Base-by-base conservation (phyloP, 2,329 filamentous ascomycete species). In the Pseudogymnoascus sp. region DNA sequence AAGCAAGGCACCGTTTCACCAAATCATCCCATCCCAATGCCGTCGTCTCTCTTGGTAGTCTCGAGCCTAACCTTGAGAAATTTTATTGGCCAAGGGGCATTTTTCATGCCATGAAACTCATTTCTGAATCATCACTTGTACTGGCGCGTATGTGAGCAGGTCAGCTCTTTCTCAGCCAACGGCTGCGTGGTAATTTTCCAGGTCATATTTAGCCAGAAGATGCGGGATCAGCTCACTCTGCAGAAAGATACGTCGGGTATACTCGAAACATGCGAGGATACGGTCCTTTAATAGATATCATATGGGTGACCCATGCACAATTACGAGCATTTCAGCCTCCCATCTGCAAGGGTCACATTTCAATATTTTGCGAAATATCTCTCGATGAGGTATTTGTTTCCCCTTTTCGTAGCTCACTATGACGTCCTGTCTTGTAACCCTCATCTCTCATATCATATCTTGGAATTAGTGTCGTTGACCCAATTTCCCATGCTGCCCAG, bases 101-200 rank as follows among this genome's bases (percentile, higher is more conserved):
- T 55, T 55, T 55, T 55, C 29, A 33, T 55, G 49, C 49, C 49
- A 55, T 55, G 49, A 55, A 55, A 55, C n/a, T 55, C 49, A 55
- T 55, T 55, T 14, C 49, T 55, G 49, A 55, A 19, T 55, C 49
- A 55, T 55, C 49, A 33, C 29, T 11, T 55, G 49, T 33, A 33
- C 4, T 12, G 45, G 4, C 26, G 26, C n/a, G 19, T 31, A 52
- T 23, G 7, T 52, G 45, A 31, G 29, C 26, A n/a, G 31, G 45
- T n/a, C 29, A 55, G 4, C 49, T 7, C 29, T 12, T 55, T 55
- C 16, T 14, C 29, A 16, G 10, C n/a, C 26, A 55, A 55, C 26
- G 10, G n/a, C 26, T 33, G 10, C 49, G 5, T 31, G 29, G n/a
- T 3, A 26, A 33, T 19, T 33, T 33, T 11, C 49, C 49, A 55